These are phyloP conservation scores for Annulohypoxylon stygium DNA, from an alignment of 495 filamentous ascomycete species.

Conservation along the genomic window DNA sequence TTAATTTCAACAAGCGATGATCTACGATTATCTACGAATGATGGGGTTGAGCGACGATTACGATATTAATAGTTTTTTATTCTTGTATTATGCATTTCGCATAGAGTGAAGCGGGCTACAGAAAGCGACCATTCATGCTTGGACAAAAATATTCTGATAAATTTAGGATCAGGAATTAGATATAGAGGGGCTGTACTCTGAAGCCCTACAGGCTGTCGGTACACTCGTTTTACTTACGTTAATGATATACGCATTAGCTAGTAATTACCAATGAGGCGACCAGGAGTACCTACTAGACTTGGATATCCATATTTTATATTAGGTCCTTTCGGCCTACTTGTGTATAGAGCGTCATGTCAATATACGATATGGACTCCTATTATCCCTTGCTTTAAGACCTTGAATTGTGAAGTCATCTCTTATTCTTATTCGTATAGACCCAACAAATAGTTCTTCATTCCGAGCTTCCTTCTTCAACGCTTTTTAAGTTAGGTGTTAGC, in stretches of 20 bases:
- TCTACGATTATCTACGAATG: slow-evolving; percentile 11
- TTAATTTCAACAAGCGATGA: slow-evolving; percentile 75
- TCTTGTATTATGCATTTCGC: slow-evolving; percentile 1
- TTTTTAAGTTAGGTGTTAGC: neutral
- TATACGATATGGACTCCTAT: neutral
- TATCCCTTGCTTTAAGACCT: neutral
- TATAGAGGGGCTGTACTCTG: neutral
- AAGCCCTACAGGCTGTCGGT: neutral
- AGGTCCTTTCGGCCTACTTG: neutral
- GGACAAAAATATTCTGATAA: too few relatives aligned
- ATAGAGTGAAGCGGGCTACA: neutral
- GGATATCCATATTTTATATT: neutral
- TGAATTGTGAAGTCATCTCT: neutral
- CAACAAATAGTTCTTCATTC: neutral
- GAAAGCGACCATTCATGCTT: neutral
- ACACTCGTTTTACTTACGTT: neutral
- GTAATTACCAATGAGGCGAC: neutral
- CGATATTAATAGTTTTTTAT: slow-evolving; percentile 11
- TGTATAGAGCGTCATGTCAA: neutral
- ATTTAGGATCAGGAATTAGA: neutral
- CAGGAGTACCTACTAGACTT: neutral
- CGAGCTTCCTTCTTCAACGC: neutral
- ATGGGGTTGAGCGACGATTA: slow-evolving; percentile 3
- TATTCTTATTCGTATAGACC: neutral
- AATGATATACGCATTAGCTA: neutral